Percentiles rank a stretch among this genome's conserved stretches.
Conservation (phyloP, 169 alveolate species). For the Miamiensis avidus region DNA sequence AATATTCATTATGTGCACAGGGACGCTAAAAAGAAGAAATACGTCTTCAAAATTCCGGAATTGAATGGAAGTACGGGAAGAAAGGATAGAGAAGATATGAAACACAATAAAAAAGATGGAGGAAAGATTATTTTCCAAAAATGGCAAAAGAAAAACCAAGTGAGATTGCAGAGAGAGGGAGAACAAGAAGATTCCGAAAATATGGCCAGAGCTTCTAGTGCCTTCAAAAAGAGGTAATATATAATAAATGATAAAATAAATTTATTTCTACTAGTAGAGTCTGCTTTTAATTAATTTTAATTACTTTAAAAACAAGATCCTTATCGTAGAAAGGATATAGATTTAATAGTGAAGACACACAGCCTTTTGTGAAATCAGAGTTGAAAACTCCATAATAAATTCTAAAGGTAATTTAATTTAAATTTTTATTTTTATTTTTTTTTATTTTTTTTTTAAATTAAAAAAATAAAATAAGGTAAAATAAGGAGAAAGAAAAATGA, state of each 20-base stretch:
- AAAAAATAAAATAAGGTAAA: slow-evolving; percentile 6
- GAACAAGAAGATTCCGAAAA: slow-evolving; percentile 52
- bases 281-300: slow-evolving; percentile 2
- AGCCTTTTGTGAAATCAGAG: slow-evolving; percentile 28
- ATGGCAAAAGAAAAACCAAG: slow-evolving; percentile 59
- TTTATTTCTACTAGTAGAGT: not conserved
- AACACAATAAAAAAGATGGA: slow-evolving; percentile 49
- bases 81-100: slow-evolving; percentile 61
- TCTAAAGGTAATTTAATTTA: not conserved
- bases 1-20: slow-evolving; percentile 29
- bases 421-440: not conserved
- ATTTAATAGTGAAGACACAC: slow-evolving; percentile 3
- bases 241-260: slow-evolving; percentile 9
- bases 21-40: slow-evolving; percentile 76
- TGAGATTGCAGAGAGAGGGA: slow-evolving; percentile 51
- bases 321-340: slow-evolving; percentile 28
- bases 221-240: slow-evolving; percentile 46
- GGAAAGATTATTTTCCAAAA: slow-evolving; percentile 53
- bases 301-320: slow-evolving; percentile 29
- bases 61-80: slow-evolving; percentile 55
- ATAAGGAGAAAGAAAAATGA: slow-evolving; percentile 12
- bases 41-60: slow-evolving; percentile 57
- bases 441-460: not conserved
- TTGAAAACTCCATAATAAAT: slow-evolving; percentile 37
- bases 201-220: slow-evolving; percentile 43